These are phyloP conservation scores for Pseudoneurospora amorphoporcata DNA, from an alignment of 495 filamentous ascomycete genomes.

Conservation along the genomic window DNA sequence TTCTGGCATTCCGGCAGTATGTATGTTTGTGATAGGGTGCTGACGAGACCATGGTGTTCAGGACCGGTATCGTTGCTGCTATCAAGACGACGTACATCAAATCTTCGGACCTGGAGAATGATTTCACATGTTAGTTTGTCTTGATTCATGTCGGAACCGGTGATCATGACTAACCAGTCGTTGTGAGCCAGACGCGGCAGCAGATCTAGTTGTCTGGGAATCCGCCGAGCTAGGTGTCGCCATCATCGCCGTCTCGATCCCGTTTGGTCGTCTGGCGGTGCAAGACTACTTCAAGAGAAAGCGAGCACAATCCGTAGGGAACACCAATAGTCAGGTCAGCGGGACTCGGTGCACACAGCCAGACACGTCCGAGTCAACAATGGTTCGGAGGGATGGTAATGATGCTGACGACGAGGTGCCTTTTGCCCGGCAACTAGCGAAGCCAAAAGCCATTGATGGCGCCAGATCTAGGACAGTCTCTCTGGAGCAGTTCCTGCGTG, in stretches of 20 bases:
- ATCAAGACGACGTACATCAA: not conserved
- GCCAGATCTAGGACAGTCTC: not conserved
- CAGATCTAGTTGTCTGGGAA: slow-evolving; percentile 3
- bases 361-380: not conserved
- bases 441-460: not conserved
- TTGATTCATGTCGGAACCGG: not conserved
- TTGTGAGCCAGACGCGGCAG: not conserved
- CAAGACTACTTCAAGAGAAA: not conserved
- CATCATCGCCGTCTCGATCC: slow-evolving; percentile 6
- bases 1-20: not conserved
- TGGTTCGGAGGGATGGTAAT: not conserved
- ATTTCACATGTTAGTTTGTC: not conserved
- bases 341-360: not conserved
- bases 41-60: not conserved
- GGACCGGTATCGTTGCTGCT: not conserved
- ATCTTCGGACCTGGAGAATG: not conserved
- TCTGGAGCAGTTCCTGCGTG: not conserved
- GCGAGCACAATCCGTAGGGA: not conserved
- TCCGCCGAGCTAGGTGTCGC: slow-evolving; percentile 5
- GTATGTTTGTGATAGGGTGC: not conserved
- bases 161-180: not conserved
- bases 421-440: not conserved
- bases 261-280: not conserved
- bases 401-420: not conserved
- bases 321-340: not conserved